phyloP scores from a whole-genome alignment of 1,284 basidiomycete genomes.

The Tremellales sp. region DNA sequence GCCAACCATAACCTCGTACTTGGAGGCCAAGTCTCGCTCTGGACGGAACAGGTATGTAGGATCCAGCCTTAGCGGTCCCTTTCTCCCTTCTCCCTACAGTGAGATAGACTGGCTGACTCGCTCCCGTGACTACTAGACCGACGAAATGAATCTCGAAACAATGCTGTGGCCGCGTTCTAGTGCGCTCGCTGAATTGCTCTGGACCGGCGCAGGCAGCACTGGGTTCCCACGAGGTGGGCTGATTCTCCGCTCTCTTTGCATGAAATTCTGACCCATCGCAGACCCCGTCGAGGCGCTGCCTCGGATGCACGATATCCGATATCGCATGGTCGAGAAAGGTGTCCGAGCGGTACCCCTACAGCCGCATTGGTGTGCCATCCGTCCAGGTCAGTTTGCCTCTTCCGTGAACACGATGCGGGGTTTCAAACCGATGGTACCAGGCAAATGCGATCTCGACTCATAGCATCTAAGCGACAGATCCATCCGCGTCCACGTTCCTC shows the following conservation, averaged over 20 bases:
- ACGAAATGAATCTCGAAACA: constrained; percentile 64
- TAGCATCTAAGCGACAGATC: too few relatives aligned
- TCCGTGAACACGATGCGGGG: too few relatives aligned
- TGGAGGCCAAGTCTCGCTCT: constrained; percentile 64
- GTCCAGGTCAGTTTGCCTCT: constrained; percentile 52
- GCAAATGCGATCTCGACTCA: too few relatives aligned
- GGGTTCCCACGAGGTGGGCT: constrained; percentile 24
- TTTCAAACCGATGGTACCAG: too few relatives aligned
- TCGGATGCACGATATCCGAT: constrained; percentile 69
- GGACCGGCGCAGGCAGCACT: constrained; percentile 58
- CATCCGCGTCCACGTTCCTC: too few relatives aligned
- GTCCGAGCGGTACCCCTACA: constrained; percentile 66
- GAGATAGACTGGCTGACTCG: too few relatives aligned
- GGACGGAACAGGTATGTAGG: constrained; percentile 62
- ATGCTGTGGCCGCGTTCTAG: constrained; percentile 77
- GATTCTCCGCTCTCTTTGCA: background rate
- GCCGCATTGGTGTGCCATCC: constrained; percentile 74
- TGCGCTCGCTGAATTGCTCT: constrained; percentile 73
- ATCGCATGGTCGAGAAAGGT: constrained; percentile 65
- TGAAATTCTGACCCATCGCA: too few relatives aligned
- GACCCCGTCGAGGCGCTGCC: constrained; percentile 61
- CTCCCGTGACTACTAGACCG: constrained; percentile 72
- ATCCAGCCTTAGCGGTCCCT: constrained; percentile 20
- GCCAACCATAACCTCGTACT: constrained; percentile 57
- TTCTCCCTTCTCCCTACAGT: constrained; percentile 1